Conservation (phyloP, 2,329 filamentous ascomycete genomes). For the Thyridium curvatum region DNA sequence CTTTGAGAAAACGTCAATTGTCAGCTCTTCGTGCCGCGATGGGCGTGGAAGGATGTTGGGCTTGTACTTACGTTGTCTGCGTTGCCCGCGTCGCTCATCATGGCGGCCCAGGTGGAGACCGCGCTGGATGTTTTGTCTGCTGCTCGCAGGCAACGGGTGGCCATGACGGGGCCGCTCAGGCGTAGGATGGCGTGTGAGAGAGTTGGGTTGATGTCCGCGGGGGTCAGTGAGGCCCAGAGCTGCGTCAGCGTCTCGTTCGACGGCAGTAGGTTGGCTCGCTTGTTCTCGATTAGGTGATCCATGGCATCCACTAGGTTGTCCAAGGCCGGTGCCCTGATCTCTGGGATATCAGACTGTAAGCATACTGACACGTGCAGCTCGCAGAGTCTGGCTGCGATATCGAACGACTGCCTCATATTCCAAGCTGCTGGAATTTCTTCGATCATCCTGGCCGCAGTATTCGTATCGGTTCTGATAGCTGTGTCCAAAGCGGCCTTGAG, state of each 20-base stretch:
- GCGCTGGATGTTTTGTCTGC: constrained; percentile 4
- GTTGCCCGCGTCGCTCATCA: constrained; percentile 40
- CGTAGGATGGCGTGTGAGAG: constrained; percentile 44
- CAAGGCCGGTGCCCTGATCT: constrained; percentile 40
- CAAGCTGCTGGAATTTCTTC: constrained; percentile 28
- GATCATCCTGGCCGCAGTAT: constrained; percentile 33
- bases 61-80: constrained; percentile 38
- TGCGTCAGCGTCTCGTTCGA: constrained; percentile 38
- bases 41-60: no score
- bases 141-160: constrained; percentile 18
- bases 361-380: constrained; percentile 35
- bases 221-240: constrained; percentile 23
- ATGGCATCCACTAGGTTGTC: constrained; percentile 39
- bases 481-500: constrained; percentile 24
- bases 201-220: constrained; percentile 33
- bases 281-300: constrained; percentile 24
- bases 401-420: constrained; percentile 9
- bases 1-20: no score
- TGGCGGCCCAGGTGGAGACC: constrained; percentile 36
- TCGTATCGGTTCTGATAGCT: constrained; percentile 29
- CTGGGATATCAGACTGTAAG: constrained; percentile 25
- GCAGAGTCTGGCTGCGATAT: constrained; percentile 26
- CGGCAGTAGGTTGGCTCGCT: constrained; percentile 38
- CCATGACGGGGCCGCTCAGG: constrained; percentile 40
- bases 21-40: no score